These are phyloP conservation scores for Diaporthe ilicicola DNA, from an alignment of 2,329 filamentous ascomycete genomes.

Conservation along the genomic window DNA sequence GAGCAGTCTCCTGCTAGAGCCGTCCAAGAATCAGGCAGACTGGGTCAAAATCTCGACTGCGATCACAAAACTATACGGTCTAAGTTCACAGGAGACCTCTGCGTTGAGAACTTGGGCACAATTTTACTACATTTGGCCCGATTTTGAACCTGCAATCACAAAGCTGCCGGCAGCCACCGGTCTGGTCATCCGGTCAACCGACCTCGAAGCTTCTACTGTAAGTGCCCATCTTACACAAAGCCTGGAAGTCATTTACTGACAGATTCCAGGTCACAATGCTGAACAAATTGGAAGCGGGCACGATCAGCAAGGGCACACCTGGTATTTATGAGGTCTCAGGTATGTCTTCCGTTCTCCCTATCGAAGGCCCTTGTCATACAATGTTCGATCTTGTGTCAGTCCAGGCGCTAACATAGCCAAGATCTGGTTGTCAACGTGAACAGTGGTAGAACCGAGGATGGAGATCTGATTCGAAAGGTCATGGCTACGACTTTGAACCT, in stretches of 20 bases:
- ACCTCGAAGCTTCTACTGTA: neutral
- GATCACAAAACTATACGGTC: neutral
- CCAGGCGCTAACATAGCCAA: neutral
- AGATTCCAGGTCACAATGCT: neutral
- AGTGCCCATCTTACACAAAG: neutral
- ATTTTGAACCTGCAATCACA: neutral
- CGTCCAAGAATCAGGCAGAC: neutral
- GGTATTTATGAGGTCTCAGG: conserved; percentile 1
- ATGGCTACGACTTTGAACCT: neutral
- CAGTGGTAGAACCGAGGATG: neutral
- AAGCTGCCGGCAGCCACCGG: neutral
- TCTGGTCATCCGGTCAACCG: neutral
- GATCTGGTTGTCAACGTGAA: conserved; percentile 3
- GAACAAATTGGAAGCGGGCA: neutral
- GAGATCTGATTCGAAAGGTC: neutral
- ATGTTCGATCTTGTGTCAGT: neutral
- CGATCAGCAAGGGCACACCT: neutral
- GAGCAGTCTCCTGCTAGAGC: neutral
- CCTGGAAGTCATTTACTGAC: neutral
- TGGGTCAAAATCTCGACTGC: neutral
- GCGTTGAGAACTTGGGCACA: neutral
- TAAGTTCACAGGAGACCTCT: neutral
- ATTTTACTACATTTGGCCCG: neutral
- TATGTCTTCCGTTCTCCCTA: neutral
- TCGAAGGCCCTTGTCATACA: neutral